Evolutionary conservation across 1,284 basidiomycete species (phyloP).

Genomic region (Sporisorium graminicola): DNA sequence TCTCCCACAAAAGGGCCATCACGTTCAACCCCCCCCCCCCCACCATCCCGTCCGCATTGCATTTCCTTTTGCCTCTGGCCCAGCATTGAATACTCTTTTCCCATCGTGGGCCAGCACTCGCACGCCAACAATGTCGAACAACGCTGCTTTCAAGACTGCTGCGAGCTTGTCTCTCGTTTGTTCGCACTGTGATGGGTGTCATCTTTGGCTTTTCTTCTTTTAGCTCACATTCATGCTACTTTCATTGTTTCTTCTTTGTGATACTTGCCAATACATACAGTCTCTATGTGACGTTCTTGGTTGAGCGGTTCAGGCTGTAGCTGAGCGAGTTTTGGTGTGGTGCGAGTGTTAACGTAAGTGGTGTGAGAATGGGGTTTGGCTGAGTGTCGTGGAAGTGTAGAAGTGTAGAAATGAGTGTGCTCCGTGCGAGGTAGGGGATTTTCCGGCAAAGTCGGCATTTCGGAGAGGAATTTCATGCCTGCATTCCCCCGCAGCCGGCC

Average conservation of each 20-base stretch:
- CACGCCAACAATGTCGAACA: neutral
- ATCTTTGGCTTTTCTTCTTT: neutral
- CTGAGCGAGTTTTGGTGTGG: no score
- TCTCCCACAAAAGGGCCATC: neutral
- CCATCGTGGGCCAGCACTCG: neutral
- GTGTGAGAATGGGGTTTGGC: no score
- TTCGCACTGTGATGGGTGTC: neutral
- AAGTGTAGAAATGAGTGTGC: neutral
- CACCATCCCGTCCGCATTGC: slow-evolving; percentile 6
- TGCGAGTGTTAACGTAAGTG: no score
- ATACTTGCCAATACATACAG: slow-evolving; percentile 19
- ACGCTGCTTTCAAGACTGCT: no score
- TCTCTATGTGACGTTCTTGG: slow-evolving; percentile 14
- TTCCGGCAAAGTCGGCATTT: slow-evolving; percentile 7
- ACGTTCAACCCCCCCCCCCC: neutral
- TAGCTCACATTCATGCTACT: no score
- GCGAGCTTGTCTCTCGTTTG: neutral
- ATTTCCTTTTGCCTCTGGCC: slow-evolving; percentile 4
- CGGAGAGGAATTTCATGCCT: neutral
- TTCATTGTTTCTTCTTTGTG: slow-evolving; percentile 1
- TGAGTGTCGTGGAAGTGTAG: no score
- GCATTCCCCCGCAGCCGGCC: neutral
- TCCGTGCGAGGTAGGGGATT: slow-evolving; percentile 4
- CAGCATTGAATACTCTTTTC: slow-evolving; percentile 2
- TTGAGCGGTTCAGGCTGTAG: neutral